Base-by-base conservation (phyloP, 2,329 filamentous ascomycete species). In the Phoma sp. region DNA sequence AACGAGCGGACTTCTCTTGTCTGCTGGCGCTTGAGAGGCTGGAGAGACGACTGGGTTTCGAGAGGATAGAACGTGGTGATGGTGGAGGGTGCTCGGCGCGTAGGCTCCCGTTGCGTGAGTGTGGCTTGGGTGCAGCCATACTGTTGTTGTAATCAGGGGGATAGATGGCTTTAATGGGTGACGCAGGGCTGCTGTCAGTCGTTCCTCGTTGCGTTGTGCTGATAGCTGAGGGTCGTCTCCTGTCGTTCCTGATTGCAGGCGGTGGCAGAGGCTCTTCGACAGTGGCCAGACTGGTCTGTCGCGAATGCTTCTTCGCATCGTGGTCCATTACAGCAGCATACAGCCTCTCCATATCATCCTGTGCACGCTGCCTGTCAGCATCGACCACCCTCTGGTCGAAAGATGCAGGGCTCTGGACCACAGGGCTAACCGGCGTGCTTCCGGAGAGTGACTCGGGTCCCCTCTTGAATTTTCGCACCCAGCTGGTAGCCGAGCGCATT, bases 291-390 rank as follows among this genome's bases (percentile, higher is more conserved):
- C 65, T 70, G 45, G 64, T 57, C 36, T 67, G 65, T n/a, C 69
- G 66, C 27, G 65, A 66, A 25, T 69, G 65, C 56, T 79, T 82
- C 59, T 79, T 77, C 40, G 80, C 82, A 60, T 97, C 93, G 65
- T 96, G 90, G 73, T 92, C 91, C 87, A 96, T 89, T 60, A 96
- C 93, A 63, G 92, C 89, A 58, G 88, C 91, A 77, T 97, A 98
- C 72, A 98, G 86, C 66, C 90, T 86, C 74, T 96, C 92, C 75
- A 97, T 86, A 72, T 96, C 90, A 61, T 88, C 82, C 74, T 95
- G 87, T 59, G 90, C 87, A 78, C 88, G 88, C 68, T 83, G 82
- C 71, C 84, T 86, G 75, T 96, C 90, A 56, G 85, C 83, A 55
- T 88, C 84, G 23, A 97, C 83, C 13, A 96, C 83, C 55, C 82